These are phyloP conservation scores for Exophiala calicioides DNA, from an alignment of 2,329 filamentous ascomycete genomes.

Conservation along the genomic window DNA sequence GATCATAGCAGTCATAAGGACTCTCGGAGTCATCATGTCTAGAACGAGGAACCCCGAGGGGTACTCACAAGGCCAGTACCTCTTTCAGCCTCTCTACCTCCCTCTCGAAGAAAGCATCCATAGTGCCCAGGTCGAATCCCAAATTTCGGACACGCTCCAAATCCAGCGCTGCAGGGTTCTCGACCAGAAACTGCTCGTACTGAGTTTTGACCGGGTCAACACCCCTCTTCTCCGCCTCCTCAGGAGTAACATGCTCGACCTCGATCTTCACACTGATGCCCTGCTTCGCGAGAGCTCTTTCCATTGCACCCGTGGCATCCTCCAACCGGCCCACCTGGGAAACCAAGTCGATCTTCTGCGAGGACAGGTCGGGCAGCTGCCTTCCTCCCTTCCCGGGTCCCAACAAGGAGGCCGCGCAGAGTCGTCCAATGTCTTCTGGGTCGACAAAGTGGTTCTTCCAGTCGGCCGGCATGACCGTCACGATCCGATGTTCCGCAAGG, in stretches of 20 bases:
- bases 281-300: constrained; percentile 1
- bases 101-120: constrained; percentile 14
- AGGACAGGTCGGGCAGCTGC: not conserved
- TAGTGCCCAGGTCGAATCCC: constrained; percentile 7
- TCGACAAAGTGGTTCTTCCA: constrained; percentile 4
- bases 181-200: constrained; percentile 11
- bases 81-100: constrained; percentile 9
- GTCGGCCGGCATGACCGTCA: constrained; percentile 7
- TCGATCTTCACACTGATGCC: constrained; percentile 2
- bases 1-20: no score
- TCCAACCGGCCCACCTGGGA: constrained; percentile 2
- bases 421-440: constrained; percentile 4
- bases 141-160: constrained; percentile 5
- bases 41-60: no score
- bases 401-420: not conserved
- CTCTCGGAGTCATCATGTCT: no score
- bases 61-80: not conserved
- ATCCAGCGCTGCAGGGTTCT: constrained; percentile 4
- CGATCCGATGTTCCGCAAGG: constrained; percentile 1
- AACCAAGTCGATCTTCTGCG: not conserved
- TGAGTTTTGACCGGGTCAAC: not conserved
- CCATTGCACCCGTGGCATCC: constrained; percentile 1
- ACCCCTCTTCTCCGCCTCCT: constrained; percentile 8
- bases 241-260: not conserved
- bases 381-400: not conserved